A percentile compares a stretch with the other conserved stretches of the same genome.
These are phyloP conservation scores for Termitomyces sp. DNA, from an alignment of 768 basidiomycete species.

Conservation along the genomic window DNA sequence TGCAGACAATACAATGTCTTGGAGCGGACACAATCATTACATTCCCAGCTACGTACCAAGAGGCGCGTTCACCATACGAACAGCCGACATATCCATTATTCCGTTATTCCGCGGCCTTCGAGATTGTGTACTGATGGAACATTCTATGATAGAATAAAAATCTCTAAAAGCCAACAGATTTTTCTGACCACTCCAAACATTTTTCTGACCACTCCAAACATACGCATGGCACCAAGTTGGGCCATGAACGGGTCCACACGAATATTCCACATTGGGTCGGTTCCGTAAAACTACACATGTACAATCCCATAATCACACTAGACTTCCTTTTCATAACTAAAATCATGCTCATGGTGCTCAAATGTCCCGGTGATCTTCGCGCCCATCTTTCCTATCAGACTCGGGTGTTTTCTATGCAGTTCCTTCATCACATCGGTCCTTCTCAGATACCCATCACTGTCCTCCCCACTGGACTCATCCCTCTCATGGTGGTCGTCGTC, in stretches of 20 bases:
- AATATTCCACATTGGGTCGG: too few relatives aligned
- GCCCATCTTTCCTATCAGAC: conserved; percentile 44
- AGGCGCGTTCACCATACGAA: too few relatives aligned
- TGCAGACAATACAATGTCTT: too few relatives aligned
- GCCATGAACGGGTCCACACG: not conserved
- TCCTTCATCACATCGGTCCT: conserved; percentile 20
- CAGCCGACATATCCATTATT: too few relatives aligned
- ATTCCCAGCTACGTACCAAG: too few relatives aligned
- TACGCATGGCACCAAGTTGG: not conserved
- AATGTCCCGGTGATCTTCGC: conserved; percentile 34
- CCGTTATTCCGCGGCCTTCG: too few relatives aligned
- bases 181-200: not conserved
- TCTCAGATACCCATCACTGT: conserved; percentile 12
- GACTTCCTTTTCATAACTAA: conserved; percentile 36
- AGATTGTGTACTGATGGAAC: not conserved
- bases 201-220: not conserved
- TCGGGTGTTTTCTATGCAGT: conserved; percentile 50
- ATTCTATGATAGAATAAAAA: not conserved
- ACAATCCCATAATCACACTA: conserved; percentile 4
- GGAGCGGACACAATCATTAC: too few relatives aligned
- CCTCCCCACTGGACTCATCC: conserved; percentile 13
- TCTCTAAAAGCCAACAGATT: not conserved
- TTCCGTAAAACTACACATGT: not conserved
- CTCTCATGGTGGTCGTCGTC: not conserved
- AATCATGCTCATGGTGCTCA: conserved; percentile 28